These are phyloP conservation scores for Starmerella bombicola DNA, from an alignment of 805 yeast species.

Conservation along the genomic window DNA sequence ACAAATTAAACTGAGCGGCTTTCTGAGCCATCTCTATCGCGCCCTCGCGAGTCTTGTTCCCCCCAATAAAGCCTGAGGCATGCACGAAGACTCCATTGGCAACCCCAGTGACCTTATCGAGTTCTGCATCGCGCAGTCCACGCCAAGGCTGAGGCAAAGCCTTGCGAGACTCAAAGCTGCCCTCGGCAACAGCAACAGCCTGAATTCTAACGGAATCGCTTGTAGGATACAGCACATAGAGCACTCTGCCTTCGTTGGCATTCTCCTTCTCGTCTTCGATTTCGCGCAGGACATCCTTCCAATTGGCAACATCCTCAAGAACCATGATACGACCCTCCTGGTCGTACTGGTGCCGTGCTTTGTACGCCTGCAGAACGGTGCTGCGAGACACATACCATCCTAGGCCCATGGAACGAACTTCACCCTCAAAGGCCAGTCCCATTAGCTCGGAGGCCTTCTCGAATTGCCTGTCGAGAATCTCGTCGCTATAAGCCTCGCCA, in stretches of 20 bases:
- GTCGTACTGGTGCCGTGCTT: conserved; percentile 46
- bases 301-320: conserved; percentile 70
- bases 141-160: conserved; percentile 87
- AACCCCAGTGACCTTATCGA: conserved; percentile 64
- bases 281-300: conserved; percentile 82
- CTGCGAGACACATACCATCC: conserved; percentile 87
- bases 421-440: conserved; percentile 65
- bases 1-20: conserved; percentile 28
- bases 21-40: conserved; percentile 59
- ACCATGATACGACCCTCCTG: conserved; percentile 60
- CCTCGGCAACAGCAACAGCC: conserved; percentile 70
- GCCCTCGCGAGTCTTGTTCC: conserved; percentile 67
- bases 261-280: conserved; percentile 35
- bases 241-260: conserved; percentile 36
- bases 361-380: conserved; percentile 59
- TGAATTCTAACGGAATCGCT: conserved; percentile 72
- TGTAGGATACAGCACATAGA: conserved; percentile 73
- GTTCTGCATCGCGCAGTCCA: conserved; percentile 83
- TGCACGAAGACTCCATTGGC: conserved; percentile 84
- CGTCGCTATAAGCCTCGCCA: conserved; percentile 57
- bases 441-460: conserved; percentile 61
- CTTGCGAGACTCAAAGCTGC: conserved; percentile 72
- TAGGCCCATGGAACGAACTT: conserved; percentile 58
- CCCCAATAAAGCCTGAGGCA: conserved; percentile 94
- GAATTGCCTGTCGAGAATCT: conserved; percentile 50